These are phyloP conservation scores for Ophiostoma sp. DNA, from an alignment of 2,329 filamentous ascomycete genomes.

Conservation along the genomic window DNA sequence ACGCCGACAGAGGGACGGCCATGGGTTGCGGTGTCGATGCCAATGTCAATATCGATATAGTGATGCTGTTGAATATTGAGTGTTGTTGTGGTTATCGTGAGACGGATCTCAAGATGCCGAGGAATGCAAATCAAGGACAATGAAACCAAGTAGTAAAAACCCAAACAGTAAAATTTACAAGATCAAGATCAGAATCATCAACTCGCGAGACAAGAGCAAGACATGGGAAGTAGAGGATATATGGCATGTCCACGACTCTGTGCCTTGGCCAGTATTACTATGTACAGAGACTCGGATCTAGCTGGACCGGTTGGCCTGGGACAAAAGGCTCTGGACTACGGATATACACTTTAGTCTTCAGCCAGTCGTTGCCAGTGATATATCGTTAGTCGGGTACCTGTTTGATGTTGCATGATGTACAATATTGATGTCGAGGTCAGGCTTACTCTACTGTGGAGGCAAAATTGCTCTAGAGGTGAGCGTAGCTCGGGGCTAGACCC, in stretches of 20 bases:
- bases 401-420: background rate
- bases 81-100: background rate
- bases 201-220: background rate
- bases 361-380: background rate
- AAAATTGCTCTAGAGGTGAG: background rate
- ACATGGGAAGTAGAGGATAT: conserved; percentile 1
- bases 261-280: background rate
- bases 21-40: background rate
- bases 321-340: background rate
- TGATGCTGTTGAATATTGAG: background rate
- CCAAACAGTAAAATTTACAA: background rate
- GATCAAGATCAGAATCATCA: background rate
- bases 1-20: conserved; percentile 6
- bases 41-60: background rate
- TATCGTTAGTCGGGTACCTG: background rate
- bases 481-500: conserved; percentile 4
- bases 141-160: background rate
- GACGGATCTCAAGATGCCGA: background rate
- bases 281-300: background rate
- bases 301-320: background rate
- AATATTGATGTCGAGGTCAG: background rate
- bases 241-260: background rate
- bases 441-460: background rate
- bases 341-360: background rate
- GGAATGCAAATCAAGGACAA: background rate